These are phyloP conservation scores for Mediolabrus comicus DNA, from an alignment of 108 stramenopile genomes.

Conservation along the genomic window DNA sequence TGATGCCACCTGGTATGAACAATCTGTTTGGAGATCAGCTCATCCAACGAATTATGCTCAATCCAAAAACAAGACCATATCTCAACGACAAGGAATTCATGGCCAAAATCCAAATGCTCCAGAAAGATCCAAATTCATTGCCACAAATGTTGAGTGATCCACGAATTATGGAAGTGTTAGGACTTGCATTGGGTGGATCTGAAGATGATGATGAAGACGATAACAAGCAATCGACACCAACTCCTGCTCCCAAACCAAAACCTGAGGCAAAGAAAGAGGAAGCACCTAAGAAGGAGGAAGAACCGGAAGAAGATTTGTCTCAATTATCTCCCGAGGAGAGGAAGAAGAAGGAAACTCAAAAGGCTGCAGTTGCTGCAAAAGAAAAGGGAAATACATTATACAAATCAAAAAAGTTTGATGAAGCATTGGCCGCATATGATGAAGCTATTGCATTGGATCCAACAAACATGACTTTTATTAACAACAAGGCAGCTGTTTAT, in stretches of 20 bases:
- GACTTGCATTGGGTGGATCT: constrained; percentile 78
- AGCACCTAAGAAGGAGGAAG: constrained; percentile 38
- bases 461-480: constrained; percentile 93
- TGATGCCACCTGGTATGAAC: constrained; percentile 44
- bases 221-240: constrained; percentile 40
- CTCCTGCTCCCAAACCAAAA: constrained; percentile 26
- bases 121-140: constrained; percentile 86
- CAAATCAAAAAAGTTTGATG: constrained; percentile 93
- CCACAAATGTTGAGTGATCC: constrained; percentile 88
- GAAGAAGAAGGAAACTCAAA: constrained; percentile 79
- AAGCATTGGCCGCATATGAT: constrained; percentile 95
- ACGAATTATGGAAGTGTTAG: constrained; percentile 86
- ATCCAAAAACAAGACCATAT: constrained; percentile 90
- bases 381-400: constrained; percentile 91
- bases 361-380: constrained; percentile 79
- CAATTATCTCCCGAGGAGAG: constrained; percentile 78
- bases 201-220: constrained; percentile 48
- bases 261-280: constrained; percentile 32
- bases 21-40: constrained; percentile 88
- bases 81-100: constrained; percentile 92
- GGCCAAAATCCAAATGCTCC: constrained; percentile 87
- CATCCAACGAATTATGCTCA: constrained; percentile 83
- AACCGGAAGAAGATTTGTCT: constrained; percentile 75
- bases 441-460: constrained; percentile 96
- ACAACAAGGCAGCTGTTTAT: constrained; percentile 97